Evolutionary conservation across 805 yeast species (phyloP).

Genomic region (Groenewaldozyma tartarivorans): DNA sequence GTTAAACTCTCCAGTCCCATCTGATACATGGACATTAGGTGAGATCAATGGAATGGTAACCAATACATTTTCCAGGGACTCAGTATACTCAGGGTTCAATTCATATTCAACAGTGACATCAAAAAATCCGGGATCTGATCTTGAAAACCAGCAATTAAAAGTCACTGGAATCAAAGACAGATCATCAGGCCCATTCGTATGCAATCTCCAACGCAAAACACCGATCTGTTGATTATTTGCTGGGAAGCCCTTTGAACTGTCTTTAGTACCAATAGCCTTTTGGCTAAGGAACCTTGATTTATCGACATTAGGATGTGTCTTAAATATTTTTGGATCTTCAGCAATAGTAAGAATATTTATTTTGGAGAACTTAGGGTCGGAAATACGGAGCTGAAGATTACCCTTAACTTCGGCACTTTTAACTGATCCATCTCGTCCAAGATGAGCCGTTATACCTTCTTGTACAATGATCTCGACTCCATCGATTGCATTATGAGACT

Average conservation of each 20-base stretch:
- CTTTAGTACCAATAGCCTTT: slow-evolving; percentile 63
- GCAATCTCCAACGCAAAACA: slow-evolving; percentile 83
- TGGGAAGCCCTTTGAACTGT: slow-evolving; percentile 74
- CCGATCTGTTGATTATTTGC: slow-evolving; percentile 84
- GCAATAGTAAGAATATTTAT: slow-evolving; percentile 53
- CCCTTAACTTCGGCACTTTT: slow-evolving; percentile 70
- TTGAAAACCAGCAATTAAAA: slow-evolving; percentile 77
- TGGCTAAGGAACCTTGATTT: slow-evolving; percentile 51
- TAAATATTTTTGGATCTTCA: slow-evolving; percentile 46
- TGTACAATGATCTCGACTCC: slow-evolving; percentile 72
- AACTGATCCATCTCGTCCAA: slow-evolving; percentile 70
- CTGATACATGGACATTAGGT: slow-evolving; percentile 39
- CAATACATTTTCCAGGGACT: slow-evolving; percentile 42
- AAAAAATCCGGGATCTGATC: slow-evolving; percentile 47
- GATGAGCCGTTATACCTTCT: slow-evolving; percentile 69
- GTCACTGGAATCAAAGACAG: slow-evolving; percentile 52
- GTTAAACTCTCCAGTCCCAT: slow-evolving; percentile 32
- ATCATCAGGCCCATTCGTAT: slow-evolving; percentile 45
- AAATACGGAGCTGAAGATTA: slow-evolving; percentile 79
- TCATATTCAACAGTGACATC: slow-evolving; percentile 88
- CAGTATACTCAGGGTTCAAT: slow-evolving; percentile 39
- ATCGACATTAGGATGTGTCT: slow-evolving; percentile 96
- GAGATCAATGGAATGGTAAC: slow-evolving; percentile 62
- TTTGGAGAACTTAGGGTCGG: slow-evolving; percentile 59
- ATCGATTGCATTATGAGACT: slow-evolving; percentile 43